Evolutionary conservation across 441 rosid species (phyloP).

Genomic region (Erysimum cheiri): DNA sequence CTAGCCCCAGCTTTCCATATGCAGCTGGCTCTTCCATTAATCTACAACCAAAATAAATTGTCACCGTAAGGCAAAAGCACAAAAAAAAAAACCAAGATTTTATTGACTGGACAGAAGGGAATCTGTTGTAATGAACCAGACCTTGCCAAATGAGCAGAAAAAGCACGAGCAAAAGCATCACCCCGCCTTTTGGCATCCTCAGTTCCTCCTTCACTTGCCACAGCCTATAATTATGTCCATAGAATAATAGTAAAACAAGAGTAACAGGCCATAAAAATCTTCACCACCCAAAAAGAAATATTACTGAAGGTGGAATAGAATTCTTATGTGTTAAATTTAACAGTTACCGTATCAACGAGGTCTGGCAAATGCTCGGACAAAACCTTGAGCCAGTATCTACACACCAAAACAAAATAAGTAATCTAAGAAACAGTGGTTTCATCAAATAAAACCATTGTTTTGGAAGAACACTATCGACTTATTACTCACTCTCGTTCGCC

Average conservation of each 20-base stretch:
- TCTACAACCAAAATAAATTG: constrained; percentile 48
- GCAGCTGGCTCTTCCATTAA: constrained; percentile 99
- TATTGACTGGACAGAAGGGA: constrained; percentile 5
- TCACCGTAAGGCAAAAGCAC: constrained; percentile 11
- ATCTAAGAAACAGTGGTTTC: constrained; percentile 6
- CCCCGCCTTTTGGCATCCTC: constrained; percentile 98
- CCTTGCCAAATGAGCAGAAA: constrained; percentile 99
- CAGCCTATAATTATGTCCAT: constrained; percentile 70
- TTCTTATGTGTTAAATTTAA: background rate
- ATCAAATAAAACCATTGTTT: constrained; percentile 4
- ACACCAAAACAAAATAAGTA: constrained; percentile 40
- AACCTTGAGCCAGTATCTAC: constrained; percentile 96
- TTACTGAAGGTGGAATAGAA: background rate
- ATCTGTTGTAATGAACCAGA: constrained; percentile 41
- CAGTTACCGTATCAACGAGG: constrained; percentile 89
- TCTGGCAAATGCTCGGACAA: constrained; percentile 90
- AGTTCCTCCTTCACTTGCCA: constrained; percentile 99
- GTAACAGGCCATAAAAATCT: constrained; percentile 6
- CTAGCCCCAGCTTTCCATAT: constrained; percentile 95
- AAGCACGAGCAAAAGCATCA: constrained; percentile 98
- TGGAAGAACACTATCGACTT: constrained; percentile 11
- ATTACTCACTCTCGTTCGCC: constrained; percentile 87
- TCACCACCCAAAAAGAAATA: constrained; percentile 15
- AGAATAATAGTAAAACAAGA: constrained; percentile 1
- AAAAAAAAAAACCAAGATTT: background rate